Evolutionary conservation across 2,329 filamentous ascomycete species (phyloP), one percentile per base, ranked within the genome.

Genomic region (Ceratocystis lukuohia): DNA sequence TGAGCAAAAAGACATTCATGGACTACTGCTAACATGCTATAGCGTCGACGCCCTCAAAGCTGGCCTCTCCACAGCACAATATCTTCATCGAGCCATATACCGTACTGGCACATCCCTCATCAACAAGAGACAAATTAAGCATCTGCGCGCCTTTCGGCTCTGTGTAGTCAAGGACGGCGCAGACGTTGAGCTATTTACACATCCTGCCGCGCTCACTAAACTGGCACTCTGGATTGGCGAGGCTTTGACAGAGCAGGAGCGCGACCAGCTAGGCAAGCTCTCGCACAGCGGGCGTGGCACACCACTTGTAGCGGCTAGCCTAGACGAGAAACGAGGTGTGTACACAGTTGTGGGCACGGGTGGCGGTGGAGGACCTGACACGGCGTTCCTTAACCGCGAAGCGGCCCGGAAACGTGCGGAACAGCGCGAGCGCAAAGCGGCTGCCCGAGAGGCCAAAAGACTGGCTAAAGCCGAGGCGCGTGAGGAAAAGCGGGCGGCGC

Each of bases 321-420:
- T 97, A 17, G 91, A 97, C 71, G 93, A 97, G 75, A 86, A 84
- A 67, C 80, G 92, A 46, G 89, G 90, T 1, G 85, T 96, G 0
- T 99, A 96, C 73, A 82, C 96, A 1, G 89, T 99, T 2, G 93
- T 99, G 1, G 94, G 94, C 41, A 92, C 93, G 0, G 93, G 92
- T 1, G 90, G 92, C 3, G 91, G 92, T 1, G 89, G 89, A 3
- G 88, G 88, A 0, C 88, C 88, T 0, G 86, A 88, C 71, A 83
- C 84, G 46, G 82, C 84, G 1, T 83, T 91, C 71, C 79, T 87
- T 37, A 85, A 91, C 71, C 82, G 84, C 25, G 86, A 87, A 68
- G 84, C 81, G 66, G 84, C 80, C 69, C 86, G 82, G 72, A 86
- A 84, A 70, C 83, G 82, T 65, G 80, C 81, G 61, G 82, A 82